phyloP scores from a whole-genome alignment of 1,139 yeast species.

The Hyphopichia fennica region DNA sequence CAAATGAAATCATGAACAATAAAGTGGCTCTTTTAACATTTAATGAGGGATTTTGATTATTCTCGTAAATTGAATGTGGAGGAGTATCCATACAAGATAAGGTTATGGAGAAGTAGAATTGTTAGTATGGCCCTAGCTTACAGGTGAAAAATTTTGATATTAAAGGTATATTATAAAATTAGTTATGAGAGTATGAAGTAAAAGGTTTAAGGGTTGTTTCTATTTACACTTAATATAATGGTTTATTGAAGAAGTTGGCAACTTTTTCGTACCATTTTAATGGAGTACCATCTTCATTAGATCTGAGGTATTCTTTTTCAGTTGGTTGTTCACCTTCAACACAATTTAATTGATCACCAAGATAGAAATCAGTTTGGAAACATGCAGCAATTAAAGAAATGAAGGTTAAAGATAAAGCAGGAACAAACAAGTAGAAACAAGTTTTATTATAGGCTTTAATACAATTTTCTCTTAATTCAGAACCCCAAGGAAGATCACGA shows the following conservation, averaged over 20 bases:
- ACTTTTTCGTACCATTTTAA: constrained; percentile 1
- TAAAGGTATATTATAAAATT: neutral
- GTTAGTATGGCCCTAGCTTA: too few relatives aligned
- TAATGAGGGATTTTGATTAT: too few relatives aligned
- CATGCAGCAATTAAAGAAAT: constrained; percentile 22
- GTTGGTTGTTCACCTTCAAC: constrained; percentile 16
- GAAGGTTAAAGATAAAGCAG: constrained; percentile 21
- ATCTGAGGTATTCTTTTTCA: neutral
- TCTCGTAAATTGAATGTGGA: too few relatives aligned
- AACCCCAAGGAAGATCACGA: constrained; percentile 4
- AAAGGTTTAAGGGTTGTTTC: neutral
- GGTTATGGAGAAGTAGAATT: too few relatives aligned
- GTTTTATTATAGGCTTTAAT: constrained; percentile 10
- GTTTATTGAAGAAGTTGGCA: constrained; percentile 4
- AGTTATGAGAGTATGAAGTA: neutral
- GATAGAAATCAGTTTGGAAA: constrained; percentile 27
- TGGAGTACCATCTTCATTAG: neutral
- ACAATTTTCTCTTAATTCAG: constrained; percentile 7
- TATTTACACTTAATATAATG: neutral
- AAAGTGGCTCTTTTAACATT: too few relatives aligned
- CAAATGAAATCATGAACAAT: too few relatives aligned
- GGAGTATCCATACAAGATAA: too few relatives aligned
- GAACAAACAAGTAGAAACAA: constrained; percentile 17
- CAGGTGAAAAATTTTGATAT: too few relatives aligned
- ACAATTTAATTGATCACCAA: constrained; percentile 28